Base-by-base conservation (phyloP, 371 early-diverging fungal species). In the Nematocida displodere region DNA sequence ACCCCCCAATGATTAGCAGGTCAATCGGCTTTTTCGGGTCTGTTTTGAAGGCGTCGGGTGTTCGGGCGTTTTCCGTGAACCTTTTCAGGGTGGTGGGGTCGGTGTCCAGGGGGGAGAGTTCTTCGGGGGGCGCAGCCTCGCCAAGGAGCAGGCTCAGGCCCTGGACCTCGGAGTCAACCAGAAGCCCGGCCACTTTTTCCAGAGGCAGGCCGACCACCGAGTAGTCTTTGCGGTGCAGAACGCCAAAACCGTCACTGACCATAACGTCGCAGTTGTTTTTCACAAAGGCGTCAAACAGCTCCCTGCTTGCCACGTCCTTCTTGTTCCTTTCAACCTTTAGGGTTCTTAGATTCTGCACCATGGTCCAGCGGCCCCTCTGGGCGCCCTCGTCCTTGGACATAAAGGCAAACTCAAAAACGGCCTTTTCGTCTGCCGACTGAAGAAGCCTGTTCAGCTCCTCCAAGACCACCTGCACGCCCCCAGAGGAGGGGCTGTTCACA, bases 171-270 rank as follows among this genome's bases (percentile, higher is more conserved):
- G 94, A 94, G 87, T 93, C 91, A 91, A 97, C 91, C 81, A 96
- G 86, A 83, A 94, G 88, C 64, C 98, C 98, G 48, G 95, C 90
- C 31, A 92, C 93, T 63, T 88, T 84, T 62, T 91, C 89, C 7
- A 79, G 34, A 2, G 49, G 37, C n/a, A 67, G 61, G 66, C 95
- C 94, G 50, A 92, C 93, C 89, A 94, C 92, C 63, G 95, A 94
- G 76, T 90, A 89, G 81, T 86, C 86, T 50, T 92, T 92, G 81
- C 96, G 90, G 84, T 97, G 96, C 75, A 95, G 92, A 52, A 94
- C 93, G 75, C 96, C 96, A 84, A 97, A 97, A 37, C 95, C 95
- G 84, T 97, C 96, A 86, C 94, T 94, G 65, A 96, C 88, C 80
- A 92, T 93, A 67, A 97, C 85, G 84, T 97, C 96, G 66, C 93